These are phyloP conservation scores for Knufia fluminis DNA, from an alignment of 2,329 filamentous ascomycete genomes.

Conservation along the genomic window DNA sequence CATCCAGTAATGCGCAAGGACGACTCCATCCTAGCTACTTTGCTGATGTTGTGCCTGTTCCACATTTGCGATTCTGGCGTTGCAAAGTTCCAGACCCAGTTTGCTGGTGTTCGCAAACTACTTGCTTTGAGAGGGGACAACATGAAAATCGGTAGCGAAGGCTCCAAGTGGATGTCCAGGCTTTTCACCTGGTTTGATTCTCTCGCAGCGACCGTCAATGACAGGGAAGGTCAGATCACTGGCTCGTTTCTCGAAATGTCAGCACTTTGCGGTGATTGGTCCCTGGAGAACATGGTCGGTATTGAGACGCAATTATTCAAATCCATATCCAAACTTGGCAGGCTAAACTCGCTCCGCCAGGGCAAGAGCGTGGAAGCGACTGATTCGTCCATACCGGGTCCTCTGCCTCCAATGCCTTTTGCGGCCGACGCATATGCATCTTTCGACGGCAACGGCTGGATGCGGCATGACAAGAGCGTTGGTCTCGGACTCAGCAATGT, in stretches of 20 bases:
- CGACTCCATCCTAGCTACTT: conserved; percentile 78
- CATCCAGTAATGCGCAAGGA: conserved; percentile 66
- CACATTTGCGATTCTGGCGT: conserved; percentile 90
- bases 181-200: conserved; percentile 94
- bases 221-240: conserved; percentile 66
- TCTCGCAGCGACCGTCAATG: conserved; percentile 83
- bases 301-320: conserved; percentile 83
- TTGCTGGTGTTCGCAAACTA: conserved; percentile 86
- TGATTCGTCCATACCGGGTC: conserved; percentile 19
- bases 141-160: conserved; percentile 36
- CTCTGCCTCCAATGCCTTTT: conserved; percentile 27
- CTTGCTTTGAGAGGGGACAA: conserved; percentile 63
- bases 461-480: conserved; percentile 32
- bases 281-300: conserved; percentile 75
- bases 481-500: neutral
- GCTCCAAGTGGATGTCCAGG: conserved; percentile 74
- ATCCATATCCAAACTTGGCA: conserved; percentile 71
- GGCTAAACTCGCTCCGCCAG: conserved; percentile 76
- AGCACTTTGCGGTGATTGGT: conserved; percentile 56
- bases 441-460: conserved; percentile 60
- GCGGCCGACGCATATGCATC: conserved; percentile 32
- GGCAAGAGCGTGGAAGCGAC: conserved; percentile 34
- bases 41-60: conserved; percentile 82
- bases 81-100: conserved; percentile 85
- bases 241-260: conserved; percentile 55